Percentiles rank a stretch among this genome's conserved stretches.
phyloP scores from a whole-genome alignment of 2,329 filamentous ascomycete genomes.

The Stachybotrys chartarum region DNA sequence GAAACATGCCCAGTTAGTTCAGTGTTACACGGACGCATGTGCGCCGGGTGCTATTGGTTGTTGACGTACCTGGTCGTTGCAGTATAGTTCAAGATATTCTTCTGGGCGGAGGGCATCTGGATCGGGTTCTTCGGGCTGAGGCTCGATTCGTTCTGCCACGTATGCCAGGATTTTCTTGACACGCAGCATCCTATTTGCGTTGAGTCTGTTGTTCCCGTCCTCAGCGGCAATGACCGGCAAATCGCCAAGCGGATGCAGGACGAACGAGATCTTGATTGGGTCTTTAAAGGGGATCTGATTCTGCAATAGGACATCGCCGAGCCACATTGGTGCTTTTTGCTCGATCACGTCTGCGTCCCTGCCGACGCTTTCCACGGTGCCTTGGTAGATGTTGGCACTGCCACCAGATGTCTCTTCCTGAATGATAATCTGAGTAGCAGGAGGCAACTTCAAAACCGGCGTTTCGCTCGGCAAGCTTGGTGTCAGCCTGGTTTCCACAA shows the following conservation, averaged over 20 bases:
- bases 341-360: constrained; percentile 77
- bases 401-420: constrained; percentile 62
- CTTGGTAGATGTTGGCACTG: constrained; percentile 81
- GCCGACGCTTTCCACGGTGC: constrained; percentile 72
- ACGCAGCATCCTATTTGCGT: constrained; percentile 93
- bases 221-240: constrained; percentile 67
- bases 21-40: constrained; percentile 2
- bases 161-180: constrained; percentile 93
- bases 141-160: constrained; percentile 84
- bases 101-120: constrained; percentile 65
- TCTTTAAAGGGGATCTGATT: constrained; percentile 82
- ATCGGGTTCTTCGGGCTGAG: constrained; percentile 44
- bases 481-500: constrained; percentile 55
- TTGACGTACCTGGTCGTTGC: constrained; percentile 73
- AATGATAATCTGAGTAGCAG: constrained; percentile 59
- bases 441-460: constrained; percentile 66
- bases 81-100: constrained; percentile 92
- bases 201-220: constrained; percentile 83
- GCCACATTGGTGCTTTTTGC: constrained; percentile 81
- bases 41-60: neutral
- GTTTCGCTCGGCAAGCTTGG: constrained; percentile 68
- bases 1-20: constrained; percentile 2
- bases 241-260: constrained; percentile 71
- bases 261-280: constrained; percentile 92
- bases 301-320: constrained; percentile 78